These are phyloP conservation scores for Chenopodium berlandieri DNA, from an alignment of 148 eudicot species.

Conservation along the genomic window DNA sequence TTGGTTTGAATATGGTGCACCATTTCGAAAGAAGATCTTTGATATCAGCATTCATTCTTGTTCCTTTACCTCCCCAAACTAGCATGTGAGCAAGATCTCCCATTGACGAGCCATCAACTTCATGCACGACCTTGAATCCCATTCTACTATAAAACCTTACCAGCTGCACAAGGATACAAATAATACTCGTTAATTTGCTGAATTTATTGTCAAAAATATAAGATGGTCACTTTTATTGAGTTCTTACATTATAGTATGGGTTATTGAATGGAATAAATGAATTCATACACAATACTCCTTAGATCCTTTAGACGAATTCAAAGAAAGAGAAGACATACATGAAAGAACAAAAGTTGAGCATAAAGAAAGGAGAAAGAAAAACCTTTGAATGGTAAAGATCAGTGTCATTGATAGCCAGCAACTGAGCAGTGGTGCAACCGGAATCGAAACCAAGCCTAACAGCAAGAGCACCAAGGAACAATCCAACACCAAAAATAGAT, in stretches of 20 bases:
- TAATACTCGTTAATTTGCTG: background rate
- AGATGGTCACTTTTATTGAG: background rate
- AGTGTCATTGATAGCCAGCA: slow-evolving; percentile 93
- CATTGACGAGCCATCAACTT: slow-evolving; percentile 67
- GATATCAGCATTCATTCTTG: slow-evolving; percentile 82
- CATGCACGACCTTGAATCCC: slow-evolving; percentile 76
- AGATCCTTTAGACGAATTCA: too few species aligned
- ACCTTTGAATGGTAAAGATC: slow-evolving; percentile 93
- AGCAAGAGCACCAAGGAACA: slow-evolving; percentile 90
- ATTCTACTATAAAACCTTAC: slow-evolving; percentile 76
- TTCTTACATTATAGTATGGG: background rate
- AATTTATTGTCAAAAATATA: background rate
- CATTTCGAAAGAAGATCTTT: slow-evolving; percentile 64
- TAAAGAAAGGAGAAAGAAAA: background rate
- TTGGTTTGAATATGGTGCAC: slow-evolving; percentile 59
- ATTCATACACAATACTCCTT: too few species aligned
- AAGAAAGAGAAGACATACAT: background rate
- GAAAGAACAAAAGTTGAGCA: background rate
- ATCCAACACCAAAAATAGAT: slow-evolving; percentile 83
- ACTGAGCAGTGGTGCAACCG: slow-evolving; percentile 72
- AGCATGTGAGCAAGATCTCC: slow-evolving; percentile 67
- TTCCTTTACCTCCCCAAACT: slow-evolving; percentile 92
- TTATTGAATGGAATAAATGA: too few species aligned
- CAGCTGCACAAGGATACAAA: slow-evolving; percentile 48
- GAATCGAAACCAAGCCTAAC: slow-evolving; percentile 73